Evolutionary conservation across 1,284 basidiomycete genomes (phyloP).

Genomic region (Ganoderma multipileum): DNA sequence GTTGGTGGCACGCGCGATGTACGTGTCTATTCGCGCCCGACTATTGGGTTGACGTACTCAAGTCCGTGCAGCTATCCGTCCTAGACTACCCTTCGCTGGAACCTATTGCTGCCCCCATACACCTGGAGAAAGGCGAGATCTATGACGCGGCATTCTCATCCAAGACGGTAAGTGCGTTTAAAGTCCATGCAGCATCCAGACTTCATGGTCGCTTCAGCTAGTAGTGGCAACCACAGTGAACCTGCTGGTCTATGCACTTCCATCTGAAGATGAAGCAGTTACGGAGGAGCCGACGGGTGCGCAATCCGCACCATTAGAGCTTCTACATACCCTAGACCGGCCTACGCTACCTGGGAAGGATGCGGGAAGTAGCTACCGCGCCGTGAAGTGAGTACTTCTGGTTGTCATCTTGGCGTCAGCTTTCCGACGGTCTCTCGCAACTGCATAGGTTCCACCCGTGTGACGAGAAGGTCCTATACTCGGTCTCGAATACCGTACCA

Average conservation of each 20-base stretch:
- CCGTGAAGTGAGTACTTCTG: conserved; percentile 61
- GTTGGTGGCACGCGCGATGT: conserved; percentile 74
- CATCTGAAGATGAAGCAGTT: conserved; percentile 46
- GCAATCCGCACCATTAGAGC: conserved; percentile 45
- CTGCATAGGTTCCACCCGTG: conserved; percentile 63
- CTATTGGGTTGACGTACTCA: not conserved
- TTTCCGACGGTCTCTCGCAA: not conserved
- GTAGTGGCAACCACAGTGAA: conserved; percentile 69
- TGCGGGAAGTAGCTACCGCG: conserved; percentile 72
- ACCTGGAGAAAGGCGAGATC: conserved; percentile 68
- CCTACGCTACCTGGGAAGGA: conserved; percentile 58
- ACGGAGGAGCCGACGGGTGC: conserved; percentile 48
- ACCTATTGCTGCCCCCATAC: conserved; percentile 53
- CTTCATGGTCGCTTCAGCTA: conserved; percentile 50
- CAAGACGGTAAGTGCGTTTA: conserved; percentile 47
- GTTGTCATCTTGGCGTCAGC: not conserved
- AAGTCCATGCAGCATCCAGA: not conserved
- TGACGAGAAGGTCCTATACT: conserved; percentile 64
- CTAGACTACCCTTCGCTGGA: conserved; percentile 71
- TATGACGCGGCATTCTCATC: conserved; percentile 77
- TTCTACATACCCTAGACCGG: conserved; percentile 58
- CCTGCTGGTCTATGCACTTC: conserved; percentile 66
- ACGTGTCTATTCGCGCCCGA: conserved; percentile 33
- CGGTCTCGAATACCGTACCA: conserved; percentile 76
- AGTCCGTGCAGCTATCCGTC: conserved; percentile 61